A percentile compares a stretch with the other conserved stretches of the same genome.
Evolutionary conservation across 2,329 filamentous ascomycete genomes (phyloP).

Genomic region (Colletotrichum agaves): DNA sequence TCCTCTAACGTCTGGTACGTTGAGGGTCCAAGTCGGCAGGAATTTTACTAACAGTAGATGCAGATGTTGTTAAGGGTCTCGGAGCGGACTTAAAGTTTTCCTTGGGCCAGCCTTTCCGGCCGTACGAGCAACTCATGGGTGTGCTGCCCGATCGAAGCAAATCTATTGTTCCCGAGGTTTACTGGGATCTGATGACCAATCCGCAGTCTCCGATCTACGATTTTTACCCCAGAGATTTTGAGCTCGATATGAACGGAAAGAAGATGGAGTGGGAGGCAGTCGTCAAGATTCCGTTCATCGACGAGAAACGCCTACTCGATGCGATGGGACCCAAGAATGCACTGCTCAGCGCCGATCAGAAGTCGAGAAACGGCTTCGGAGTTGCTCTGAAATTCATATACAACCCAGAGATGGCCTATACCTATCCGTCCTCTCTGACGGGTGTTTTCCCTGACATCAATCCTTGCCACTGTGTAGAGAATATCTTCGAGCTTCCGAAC

Average conservation of each 20-base stretch:
- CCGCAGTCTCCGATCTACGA: conserved; percentile 93
- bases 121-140: conserved; percentile 97
- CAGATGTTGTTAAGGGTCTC: conserved; percentile 89
- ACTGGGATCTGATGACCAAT: conserved; percentile 93
- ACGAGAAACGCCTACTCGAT: conserved; percentile 83
- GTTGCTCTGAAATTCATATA: conserved; percentile 95
- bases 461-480: conserved; percentile 91
- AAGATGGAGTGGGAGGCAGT: conserved; percentile 99
- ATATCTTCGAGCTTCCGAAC: conserved; percentile 93
- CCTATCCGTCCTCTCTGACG: conserved; percentile 87
- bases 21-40: conserved; percentile 37
- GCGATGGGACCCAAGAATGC: conserved; percentile 90
- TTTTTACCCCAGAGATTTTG: conserved; percentile 97
- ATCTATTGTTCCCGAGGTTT: conserved; percentile 88
- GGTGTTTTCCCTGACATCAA: conserved; percentile 91
- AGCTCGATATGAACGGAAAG: conserved; percentile 99
- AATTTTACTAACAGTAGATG: conserved; percentile 57
- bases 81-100: conserved; percentile 90
- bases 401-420: conserved; percentile 78
- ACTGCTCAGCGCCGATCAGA: conserved; percentile 81
- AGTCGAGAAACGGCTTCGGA: conserved; percentile 87
- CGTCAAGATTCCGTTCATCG: conserved; percentile 98
- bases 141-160: conserved; percentile 98
- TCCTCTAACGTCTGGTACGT: conserved; percentile 86
- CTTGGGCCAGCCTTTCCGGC: conserved; percentile 93